Evolutionary conservation across 2,329 filamentous ascomycete species (phyloP).

Genomic region (Fusarium kyushuense): DNA sequence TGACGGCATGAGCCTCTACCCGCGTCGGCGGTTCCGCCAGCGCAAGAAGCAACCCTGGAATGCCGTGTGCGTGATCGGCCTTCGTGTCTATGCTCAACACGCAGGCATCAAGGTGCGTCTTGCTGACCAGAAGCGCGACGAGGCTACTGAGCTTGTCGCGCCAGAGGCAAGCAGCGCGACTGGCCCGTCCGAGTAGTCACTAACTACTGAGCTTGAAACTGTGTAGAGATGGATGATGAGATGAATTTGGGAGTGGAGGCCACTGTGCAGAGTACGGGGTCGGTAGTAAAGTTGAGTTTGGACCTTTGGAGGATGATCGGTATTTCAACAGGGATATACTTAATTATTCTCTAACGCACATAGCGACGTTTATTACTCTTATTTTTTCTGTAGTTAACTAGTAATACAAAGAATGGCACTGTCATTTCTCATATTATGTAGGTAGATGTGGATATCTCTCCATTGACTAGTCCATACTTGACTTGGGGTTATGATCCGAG

Average conservation of each 20-base stretch:
- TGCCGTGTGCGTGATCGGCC: slow-evolving; percentile 57
- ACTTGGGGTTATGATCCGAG: slow-evolving; percentile 6
- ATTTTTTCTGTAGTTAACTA: background rate
- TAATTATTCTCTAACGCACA: background rate
- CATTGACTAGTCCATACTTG: slow-evolving; percentile 9
- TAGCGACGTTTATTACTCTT: background rate
- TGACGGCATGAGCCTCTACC: slow-evolving; percentile 12
- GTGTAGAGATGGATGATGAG: background rate
- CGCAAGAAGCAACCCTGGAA: slow-evolving; percentile 54
- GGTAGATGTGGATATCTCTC: slow-evolving; percentile 9
- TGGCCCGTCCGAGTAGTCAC: slow-evolving; percentile 5
- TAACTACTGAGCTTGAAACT: background rate
- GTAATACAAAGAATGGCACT: slow-evolving; percentile 5
- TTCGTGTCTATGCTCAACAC: slow-evolving; percentile 56
- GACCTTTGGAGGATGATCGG: background rate
- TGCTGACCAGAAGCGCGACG: slow-evolving; percentile 49
- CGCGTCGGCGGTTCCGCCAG: background rate
- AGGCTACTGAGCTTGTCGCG: slow-evolving; percentile 42
- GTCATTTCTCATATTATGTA: background rate
- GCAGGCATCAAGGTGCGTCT: slow-evolving; percentile 52
- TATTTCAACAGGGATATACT: background rate
- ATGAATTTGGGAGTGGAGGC: background rate
- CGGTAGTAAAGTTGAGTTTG: slow-evolving; percentile 4
- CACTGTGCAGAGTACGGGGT: background rate
- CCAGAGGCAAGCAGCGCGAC: slow-evolving; percentile 23